Percentiles rank a stretch among this genome's conserved stretches.
phyloP scores from a whole-genome alignment of 306 rosid genomes.

The Pyrus bretschneideri region DNA sequence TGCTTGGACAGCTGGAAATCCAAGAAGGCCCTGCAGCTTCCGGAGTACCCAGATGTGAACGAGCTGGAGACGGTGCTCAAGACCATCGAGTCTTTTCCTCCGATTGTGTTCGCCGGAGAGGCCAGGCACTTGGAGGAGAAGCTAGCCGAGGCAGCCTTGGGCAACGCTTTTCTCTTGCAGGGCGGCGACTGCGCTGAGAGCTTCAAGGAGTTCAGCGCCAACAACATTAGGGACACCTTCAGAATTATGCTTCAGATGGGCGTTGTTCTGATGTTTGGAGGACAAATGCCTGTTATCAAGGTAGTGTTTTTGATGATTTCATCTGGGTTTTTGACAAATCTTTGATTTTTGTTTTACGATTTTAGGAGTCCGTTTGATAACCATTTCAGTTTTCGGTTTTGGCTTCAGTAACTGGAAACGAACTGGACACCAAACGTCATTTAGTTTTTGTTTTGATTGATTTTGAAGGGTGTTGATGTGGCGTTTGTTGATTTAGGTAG shows the following conservation, averaged over 20 bases:
- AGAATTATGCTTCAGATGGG: slow-evolving; percentile 68
- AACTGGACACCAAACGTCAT: background rate
- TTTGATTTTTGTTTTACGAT: background rate
- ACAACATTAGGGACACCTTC: slow-evolving; percentile 62
- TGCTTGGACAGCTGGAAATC: slow-evolving; percentile 52
- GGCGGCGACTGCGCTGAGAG: slow-evolving; percentile 82
- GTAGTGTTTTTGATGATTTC: background rate
- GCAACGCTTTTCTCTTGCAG: slow-evolving; percentile 61
- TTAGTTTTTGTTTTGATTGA: background rate
- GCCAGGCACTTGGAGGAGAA: slow-evolving; percentile 65
- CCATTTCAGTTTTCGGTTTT: no score
- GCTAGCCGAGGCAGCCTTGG: slow-evolving; percentile 64
- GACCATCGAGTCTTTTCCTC: slow-evolving; percentile 60
- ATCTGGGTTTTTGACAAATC: background rate
- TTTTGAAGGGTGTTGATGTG: background rate
- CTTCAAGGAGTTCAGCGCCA: slow-evolving; percentile 72
- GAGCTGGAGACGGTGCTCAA: slow-evolving; percentile 44
- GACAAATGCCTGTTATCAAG: slow-evolving; percentile 64
- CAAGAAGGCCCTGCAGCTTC: slow-evolving; percentile 53
- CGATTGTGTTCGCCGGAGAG: slow-evolving; percentile 74
- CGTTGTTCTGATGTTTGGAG: slow-evolving; percentile 74
- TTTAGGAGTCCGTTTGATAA: no score
- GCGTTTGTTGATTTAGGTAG: slow-evolving; percentile 38
- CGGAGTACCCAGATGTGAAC: slow-evolving; percentile 56
- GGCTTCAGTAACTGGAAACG: background rate